A percentile compares a stretch with the other conserved stretches of the same genome.
These are phyloP conservation scores for Solanum habrochaites DNA, from an alignment of 257 asterid genomes.

Conservation along the genomic window DNA sequence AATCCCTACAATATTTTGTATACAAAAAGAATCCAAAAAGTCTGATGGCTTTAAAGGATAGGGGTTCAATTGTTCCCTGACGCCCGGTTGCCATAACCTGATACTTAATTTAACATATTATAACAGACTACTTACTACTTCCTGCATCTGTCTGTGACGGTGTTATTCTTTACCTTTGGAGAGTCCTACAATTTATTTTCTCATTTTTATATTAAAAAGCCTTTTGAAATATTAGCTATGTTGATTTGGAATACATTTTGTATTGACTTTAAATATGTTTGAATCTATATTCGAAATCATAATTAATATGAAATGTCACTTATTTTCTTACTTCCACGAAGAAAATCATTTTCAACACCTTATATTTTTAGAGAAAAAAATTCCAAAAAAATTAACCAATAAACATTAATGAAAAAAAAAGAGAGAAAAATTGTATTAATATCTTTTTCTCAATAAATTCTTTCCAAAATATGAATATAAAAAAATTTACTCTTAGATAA, in stretches of 20 bases:
- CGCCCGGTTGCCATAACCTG: slow-evolving; percentile 17
- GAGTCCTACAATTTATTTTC: no score
- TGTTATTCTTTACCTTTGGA: neutral
- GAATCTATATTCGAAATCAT: neutral
- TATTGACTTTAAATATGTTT: neutral
- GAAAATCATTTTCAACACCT: neutral
- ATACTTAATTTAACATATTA: slow-evolving; percentile 1
- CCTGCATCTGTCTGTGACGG: no score
- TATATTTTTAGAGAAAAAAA: no score
- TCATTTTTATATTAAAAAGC: no score
- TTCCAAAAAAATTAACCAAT: neutral
- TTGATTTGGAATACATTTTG: neutral
- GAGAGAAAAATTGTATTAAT: neutral
- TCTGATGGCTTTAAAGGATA: no score
- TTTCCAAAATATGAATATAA: neutral
- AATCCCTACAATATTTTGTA: no score
- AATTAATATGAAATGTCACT: neutral
- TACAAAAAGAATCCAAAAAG: no score
- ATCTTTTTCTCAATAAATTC: neutral
- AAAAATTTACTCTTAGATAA: neutral
- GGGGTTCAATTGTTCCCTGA: neutral
- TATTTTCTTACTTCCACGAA: neutral
- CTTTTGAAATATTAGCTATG: no score
- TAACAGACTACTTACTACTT: no score
- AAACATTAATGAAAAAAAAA: no score